A percentile compares a stretch with the other conserved stretches of the same genome.
These are phyloP conservation scores for Boletus rubescentipes DNA, from an alignment of 768 basidiomycete genomes.

Conservation along the genomic window DNA sequence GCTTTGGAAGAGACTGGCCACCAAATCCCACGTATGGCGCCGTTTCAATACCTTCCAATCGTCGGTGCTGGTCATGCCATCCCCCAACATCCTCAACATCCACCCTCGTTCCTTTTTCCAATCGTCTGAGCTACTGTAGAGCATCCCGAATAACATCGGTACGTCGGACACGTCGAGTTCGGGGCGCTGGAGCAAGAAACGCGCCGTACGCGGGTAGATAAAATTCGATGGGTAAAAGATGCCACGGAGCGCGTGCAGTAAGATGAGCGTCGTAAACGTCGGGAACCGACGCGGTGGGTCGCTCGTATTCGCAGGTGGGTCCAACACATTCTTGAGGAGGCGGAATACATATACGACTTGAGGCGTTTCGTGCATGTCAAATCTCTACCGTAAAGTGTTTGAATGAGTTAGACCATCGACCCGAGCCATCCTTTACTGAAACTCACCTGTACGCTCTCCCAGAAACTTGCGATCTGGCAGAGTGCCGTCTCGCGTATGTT, in stretches of 20 bases:
- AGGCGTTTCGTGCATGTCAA: conserved; percentile 74
- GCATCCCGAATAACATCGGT: conserved; percentile 86
- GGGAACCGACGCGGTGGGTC: conserved; percentile 59
- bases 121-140: conserved; percentile 75
- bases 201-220: conserved; percentile 81
- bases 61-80: conserved; percentile 69
- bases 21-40: conserved; percentile 84
- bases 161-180: conserved; percentile 79
- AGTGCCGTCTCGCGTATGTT: conserved; percentile 60
- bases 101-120: conserved; percentile 89
- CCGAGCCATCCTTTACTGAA: not conserved
- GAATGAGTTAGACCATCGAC: not conserved
- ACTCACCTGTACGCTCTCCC: conserved; percentile 63
- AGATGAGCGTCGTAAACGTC: conserved; percentile 74
- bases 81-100: conserved; percentile 81
- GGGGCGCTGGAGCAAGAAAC: conserved; percentile 89
- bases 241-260: conserved; percentile 77
- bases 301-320: conserved; percentile 42
- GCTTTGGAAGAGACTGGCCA: conserved; percentile 80
- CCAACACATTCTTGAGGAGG: conserved; percentile 21
- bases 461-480: conserved; percentile 59
- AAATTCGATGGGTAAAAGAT: conserved; percentile 88
- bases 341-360: conserved; percentile 73
- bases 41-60: conserved; percentile 84
- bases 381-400: conserved; percentile 35